Conservation (phyloP, 2,329 filamentous ascomycete genomes). For the Fusarium piperis region DNA sequence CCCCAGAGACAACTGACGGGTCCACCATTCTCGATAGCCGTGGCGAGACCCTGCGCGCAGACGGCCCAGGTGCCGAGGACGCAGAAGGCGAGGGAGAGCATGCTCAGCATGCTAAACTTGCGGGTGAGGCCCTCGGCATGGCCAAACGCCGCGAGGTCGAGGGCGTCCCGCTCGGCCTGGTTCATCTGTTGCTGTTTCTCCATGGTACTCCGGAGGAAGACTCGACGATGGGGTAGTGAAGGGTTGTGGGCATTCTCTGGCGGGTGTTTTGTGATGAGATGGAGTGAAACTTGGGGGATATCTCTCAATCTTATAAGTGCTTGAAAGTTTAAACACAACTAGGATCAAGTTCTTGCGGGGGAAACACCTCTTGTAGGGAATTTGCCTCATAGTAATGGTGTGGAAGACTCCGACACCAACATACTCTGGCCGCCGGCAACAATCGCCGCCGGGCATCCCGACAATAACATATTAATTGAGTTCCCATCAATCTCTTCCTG, state of each 20-base stretch:
- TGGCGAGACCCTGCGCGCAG: slow-evolving; percentile 58
- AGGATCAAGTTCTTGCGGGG: neutral
- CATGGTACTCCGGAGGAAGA: slow-evolving; percentile 35
- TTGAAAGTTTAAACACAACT: neutral
- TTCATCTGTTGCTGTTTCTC: slow-evolving; percentile 34
- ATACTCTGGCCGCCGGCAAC: neutral
- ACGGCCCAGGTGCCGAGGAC: slow-evolving; percentile 68
- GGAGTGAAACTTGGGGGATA: neutral
- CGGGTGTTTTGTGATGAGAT: neutral
- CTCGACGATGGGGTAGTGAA: slow-evolving; percentile 16
- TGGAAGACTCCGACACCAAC: neutral
- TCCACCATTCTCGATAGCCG: slow-evolving; percentile 62
- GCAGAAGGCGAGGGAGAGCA: slow-evolving; percentile 66
- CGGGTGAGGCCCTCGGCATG: slow-evolving; percentile 51
- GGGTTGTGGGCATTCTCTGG: slow-evolving; percentile 35
- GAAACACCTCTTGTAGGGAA: neutral
- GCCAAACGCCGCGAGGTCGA: slow-evolving; percentile 52
- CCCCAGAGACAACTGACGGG: slow-evolving; percentile 65
- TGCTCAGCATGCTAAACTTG: slow-evolving; percentile 63
- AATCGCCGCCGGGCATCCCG: neutral
- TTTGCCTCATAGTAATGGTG: neutral
- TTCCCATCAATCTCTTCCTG: neutral
- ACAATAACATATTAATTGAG: neutral
- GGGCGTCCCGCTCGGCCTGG: slow-evolving; percentile 32
- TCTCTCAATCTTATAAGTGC: neutral